Base-by-base conservation (phyloP, 441 rosid genomes). In the Pelargonium australe region DNA sequence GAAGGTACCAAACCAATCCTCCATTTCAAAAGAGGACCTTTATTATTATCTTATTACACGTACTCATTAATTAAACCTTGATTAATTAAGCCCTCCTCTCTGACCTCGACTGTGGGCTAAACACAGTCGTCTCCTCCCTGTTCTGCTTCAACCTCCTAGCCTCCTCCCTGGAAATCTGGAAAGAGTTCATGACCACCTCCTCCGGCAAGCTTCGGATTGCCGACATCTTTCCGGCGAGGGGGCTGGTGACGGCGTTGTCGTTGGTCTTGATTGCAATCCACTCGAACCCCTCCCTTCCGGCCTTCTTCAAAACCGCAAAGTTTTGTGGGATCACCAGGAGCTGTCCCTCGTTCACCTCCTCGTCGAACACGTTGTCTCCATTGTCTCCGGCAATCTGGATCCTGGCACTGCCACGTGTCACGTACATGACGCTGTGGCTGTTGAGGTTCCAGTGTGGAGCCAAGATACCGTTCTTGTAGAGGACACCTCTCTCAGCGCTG, bases 401-500 rank as follows among this genome's bases (percentile, higher is more conserved):
- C 51, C 72, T 19, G 13, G 70, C 72, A 13, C 20, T 71, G 67
- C 78, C 80, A 17, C 76, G 14, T 19, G 49, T 71, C 23, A 7
- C 49, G 64, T 67, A 76, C 14, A 73, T 34, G 44, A 79, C 53
- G 55, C 69, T 65, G 69, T 79, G 76, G 41, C 78, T 60, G 55
- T 79, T 73, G 53, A 65, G 0, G 78, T 73, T 71, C 73, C 68
- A 76, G 47, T 73, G 74, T 0, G 78, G 80, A 13, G 70, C 44
- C 40, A 13, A 10, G 7, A 76, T 2, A 5, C 69, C 79, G 7
- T 79, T 74, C 82, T 78, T 71, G 73, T 76, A 79, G 69, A 87
- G 84, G 8, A 79, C 78, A 25, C 85, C 86, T 37, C 79, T 80
- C 68, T 82, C 84, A 0, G 85, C 82, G 11, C 82, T 78, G 75